Conservation (phyloP, 768 basidiomycete genomes). For the Boletales sp. region DNA sequence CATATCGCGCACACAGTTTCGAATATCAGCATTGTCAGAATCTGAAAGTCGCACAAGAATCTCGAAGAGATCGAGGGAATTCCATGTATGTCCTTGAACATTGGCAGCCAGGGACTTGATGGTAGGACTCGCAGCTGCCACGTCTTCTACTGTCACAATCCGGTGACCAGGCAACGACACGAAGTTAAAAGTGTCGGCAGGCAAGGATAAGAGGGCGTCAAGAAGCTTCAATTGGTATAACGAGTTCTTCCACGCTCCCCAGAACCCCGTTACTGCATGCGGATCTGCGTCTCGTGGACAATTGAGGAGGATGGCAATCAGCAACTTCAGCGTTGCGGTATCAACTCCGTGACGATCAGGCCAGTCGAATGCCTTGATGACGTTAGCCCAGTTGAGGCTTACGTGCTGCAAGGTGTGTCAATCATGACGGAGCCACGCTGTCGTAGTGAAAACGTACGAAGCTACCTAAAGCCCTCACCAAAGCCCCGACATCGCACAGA, state of each 20-base stretch:
- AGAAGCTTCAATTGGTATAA: conserved; percentile 83
- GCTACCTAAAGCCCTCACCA: conserved; percentile 69
- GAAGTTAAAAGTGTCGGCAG: conserved; percentile 90
- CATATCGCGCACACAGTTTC: conserved; percentile 81
- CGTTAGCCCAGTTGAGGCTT: conserved; percentile 72
- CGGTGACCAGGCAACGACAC: conserved; percentile 79
- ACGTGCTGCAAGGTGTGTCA: conserved; percentile 46
- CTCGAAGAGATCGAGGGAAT: conserved; percentile 87
- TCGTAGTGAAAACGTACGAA: conserved; percentile 54
- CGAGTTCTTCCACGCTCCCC: conserved; percentile 82
- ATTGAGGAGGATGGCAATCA: conserved; percentile 84
- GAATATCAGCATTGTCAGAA: conserved; percentile 67
- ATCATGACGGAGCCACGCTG: background rate
- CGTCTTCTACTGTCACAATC: conserved; percentile 87
- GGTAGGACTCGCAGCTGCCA: conserved; percentile 80
- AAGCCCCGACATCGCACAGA: conserved; percentile 69
- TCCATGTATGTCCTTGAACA: conserved; percentile 93
- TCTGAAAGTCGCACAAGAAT: conserved; percentile 79
- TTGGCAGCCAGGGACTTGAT: conserved; percentile 88
- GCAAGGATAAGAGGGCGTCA: conserved; percentile 83
- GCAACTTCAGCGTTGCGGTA: conserved; percentile 82
- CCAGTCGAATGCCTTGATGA: conserved; percentile 85
- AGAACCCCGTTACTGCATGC: conserved; percentile 83
- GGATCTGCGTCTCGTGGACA: conserved; percentile 72
- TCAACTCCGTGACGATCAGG: conserved; percentile 82